phyloP scores from a whole-genome alignment of 306 rosid species.

The Sicyos edulis region DNA sequence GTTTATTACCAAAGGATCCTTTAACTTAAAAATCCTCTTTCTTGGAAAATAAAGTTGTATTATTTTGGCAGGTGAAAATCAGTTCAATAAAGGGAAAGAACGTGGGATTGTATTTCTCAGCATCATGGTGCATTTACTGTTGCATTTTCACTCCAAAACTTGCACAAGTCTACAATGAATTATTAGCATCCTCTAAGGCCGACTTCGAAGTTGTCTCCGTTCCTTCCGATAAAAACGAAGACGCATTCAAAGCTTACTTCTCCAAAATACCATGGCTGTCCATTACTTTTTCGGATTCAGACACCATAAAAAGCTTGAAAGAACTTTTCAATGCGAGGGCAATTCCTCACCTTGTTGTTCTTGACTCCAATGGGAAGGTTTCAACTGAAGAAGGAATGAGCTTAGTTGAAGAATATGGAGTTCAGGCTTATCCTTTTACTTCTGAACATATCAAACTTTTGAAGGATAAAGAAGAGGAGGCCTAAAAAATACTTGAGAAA shows the following conservation, averaged over 20 bases:
- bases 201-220: constrained; percentile 57
- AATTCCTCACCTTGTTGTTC: constrained; percentile 32
- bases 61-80: not conserved
- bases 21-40: no score
- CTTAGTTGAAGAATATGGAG: not conserved
- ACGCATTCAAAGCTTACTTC: constrained; percentile 48
- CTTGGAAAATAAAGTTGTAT: constrained; percentile 21
- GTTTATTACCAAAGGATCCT: no score
- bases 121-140: constrained; percentile 65
- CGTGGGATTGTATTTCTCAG: constrained; percentile 43
- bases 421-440: constrained; percentile 44
- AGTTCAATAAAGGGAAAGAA: not conserved
- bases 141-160: constrained; percentile 45
- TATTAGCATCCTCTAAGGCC: constrained; percentile 31
- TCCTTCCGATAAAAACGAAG: constrained; percentile 50
- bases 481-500: no score
- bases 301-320: constrained; percentile 35
- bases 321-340: constrained; percentile 38
- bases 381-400: not conserved
- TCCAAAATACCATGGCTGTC: constrained; percentile 77
- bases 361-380: not conserved
- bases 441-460: constrained; percentile 38
- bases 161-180: constrained; percentile 41
- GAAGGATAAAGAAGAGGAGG: not conserved
- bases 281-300: constrained; percentile 56